These are phyloP conservation scores for Lactifluus pinguis DNA, from an alignment of 768 basidiomycete genomes.

Conservation along the genomic window DNA sequence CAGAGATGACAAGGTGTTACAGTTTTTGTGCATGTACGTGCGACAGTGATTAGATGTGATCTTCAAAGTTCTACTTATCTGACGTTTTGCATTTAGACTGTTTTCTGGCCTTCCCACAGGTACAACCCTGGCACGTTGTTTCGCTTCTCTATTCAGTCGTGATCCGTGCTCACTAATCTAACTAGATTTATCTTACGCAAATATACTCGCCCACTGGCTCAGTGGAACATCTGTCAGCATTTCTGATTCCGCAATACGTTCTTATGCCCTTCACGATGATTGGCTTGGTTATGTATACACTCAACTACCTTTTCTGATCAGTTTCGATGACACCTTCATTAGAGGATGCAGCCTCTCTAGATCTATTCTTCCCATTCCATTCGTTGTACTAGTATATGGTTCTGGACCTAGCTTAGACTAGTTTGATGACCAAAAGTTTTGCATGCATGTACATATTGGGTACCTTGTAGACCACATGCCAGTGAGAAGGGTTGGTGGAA, in stretches of 20 bases:
- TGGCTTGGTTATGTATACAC: slow-evolving; percentile 14
- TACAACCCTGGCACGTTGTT: slow-evolving; percentile 10
- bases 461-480: neutral
- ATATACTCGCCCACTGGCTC: slow-evolving; percentile 57
- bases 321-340: neutral
- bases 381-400: neutral
- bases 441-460: neutral
- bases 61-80: slow-evolving; percentile 48
- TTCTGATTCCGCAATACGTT: slow-evolving; percentile 44
- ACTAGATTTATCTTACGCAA: slow-evolving; percentile 54
- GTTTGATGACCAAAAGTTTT: too few relatives aligned
- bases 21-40: slow-evolving; percentile 61
- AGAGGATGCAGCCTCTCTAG: neutral
- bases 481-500: too few relatives aligned
- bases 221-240: slow-evolving; percentile 51
- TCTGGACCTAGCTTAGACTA: neutral
- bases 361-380: neutral
- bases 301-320: slow-evolving; percentile 14
- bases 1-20: slow-evolving; percentile 45
- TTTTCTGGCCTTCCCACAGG: slow-evolving; percentile 16
- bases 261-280: slow-evolving; percentile 19
- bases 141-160: neutral
- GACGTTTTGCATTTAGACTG: slow-evolving; percentile 44
- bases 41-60: slow-evolving; percentile 34
- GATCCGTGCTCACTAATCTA: neutral